phyloP scores from a whole-genome alignment of 192 early-diverging fungal species.

The Mortierella claussenii region DNA sequence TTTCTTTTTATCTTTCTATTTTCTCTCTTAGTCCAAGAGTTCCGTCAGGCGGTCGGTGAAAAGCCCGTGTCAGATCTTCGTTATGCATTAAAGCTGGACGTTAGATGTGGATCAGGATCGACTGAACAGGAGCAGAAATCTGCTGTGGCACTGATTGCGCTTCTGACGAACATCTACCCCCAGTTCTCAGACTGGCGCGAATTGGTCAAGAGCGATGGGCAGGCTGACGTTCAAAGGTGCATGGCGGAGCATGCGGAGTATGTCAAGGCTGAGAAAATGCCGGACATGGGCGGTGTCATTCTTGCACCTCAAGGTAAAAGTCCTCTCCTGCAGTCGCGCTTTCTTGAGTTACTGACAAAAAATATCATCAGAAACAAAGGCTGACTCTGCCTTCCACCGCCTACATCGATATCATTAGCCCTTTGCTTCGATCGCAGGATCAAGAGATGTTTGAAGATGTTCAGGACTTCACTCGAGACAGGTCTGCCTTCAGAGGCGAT shows the following conservation, averaged over 20 bases:
- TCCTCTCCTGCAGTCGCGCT: no score
- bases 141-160: conserved; percentile 78
- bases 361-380: not conserved
- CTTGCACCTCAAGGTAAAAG: conserved; percentile 67
- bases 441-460: conserved; percentile 87
- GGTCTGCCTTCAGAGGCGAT: conserved; percentile 73
- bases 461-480: conserved; percentile 68
- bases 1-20: not conserved
- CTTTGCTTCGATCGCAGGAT: conserved; percentile 95
- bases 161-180: conserved; percentile 79
- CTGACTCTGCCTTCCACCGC: no score
- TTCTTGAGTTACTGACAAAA: not conserved
- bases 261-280: conserved; percentile 58
- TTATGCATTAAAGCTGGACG: conserved; percentile 78
- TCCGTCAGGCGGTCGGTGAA: conserved; percentile 81
- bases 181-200: conserved; percentile 94
- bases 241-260: conserved; percentile 68
- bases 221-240: conserved; percentile 76
- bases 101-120: conserved; percentile 72
- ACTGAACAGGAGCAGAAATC: conserved; percentile 75
- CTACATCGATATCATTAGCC: conserved; percentile 32
- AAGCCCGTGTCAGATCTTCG: conserved; percentile 82
- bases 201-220: conserved; percentile 82
- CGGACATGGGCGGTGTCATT: conserved; percentile 51
- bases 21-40: conserved; percentile 75